Percentiles rank a stretch among this genome's conserved stretches.
phyloP scores from a whole-genome alignment of 1,284 basidiomycete species.

The Ceratobasidium sp. region DNA sequence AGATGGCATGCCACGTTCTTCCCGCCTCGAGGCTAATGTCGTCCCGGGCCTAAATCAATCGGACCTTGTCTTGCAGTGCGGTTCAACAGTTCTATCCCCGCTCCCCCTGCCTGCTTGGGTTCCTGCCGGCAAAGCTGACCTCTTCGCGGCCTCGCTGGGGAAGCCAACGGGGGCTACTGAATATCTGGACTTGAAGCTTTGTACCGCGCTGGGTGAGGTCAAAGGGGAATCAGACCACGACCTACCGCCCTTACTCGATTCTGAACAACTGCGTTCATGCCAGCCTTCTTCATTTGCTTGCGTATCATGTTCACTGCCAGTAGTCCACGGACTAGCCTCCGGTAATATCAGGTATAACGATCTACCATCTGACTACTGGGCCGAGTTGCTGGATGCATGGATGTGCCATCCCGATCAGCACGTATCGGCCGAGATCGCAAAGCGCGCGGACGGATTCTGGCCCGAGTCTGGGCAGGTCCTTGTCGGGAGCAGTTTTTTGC shows the following conservation, averaged over 20 bases:
- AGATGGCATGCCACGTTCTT: constrained; percentile 58
- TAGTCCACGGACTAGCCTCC: constrained; percentile 33
- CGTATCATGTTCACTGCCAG: constrained; percentile 65
- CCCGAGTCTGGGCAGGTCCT: constrained; percentile 75
- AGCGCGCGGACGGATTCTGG: constrained; percentile 81
- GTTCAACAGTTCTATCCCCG: constrained; percentile 64
- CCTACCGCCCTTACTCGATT: constrained; percentile 65
- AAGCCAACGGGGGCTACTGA: constrained; percentile 53
- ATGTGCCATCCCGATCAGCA: constrained; percentile 96
- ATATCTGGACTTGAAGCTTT: constrained; percentile 78
- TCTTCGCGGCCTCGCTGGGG: constrained; percentile 33
- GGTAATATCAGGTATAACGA: constrained; percentile 69
- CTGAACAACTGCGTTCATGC: constrained; percentile 65
- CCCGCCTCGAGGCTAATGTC: constrained; percentile 71
- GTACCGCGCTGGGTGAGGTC: constrained; percentile 47
- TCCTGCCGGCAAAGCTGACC: constrained; percentile 61
- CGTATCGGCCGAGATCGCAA: constrained; percentile 73
- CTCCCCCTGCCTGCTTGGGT: constrained; percentile 75
- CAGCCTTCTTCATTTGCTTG: constrained; percentile 73
- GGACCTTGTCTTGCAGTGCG: constrained; percentile 70
- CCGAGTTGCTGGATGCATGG: constrained; percentile 96
- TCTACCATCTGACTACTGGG: constrained; percentile 95
- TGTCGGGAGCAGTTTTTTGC: constrained; percentile 85
- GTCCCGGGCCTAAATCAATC: constrained; percentile 59
- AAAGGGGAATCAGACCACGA: constrained; percentile 46